A percentile compares a stretch with the other conserved stretches of the same genome.
phyloP scores from a whole-genome alignment of 257 asterid species.

The Anisodus acutangulus region DNA sequence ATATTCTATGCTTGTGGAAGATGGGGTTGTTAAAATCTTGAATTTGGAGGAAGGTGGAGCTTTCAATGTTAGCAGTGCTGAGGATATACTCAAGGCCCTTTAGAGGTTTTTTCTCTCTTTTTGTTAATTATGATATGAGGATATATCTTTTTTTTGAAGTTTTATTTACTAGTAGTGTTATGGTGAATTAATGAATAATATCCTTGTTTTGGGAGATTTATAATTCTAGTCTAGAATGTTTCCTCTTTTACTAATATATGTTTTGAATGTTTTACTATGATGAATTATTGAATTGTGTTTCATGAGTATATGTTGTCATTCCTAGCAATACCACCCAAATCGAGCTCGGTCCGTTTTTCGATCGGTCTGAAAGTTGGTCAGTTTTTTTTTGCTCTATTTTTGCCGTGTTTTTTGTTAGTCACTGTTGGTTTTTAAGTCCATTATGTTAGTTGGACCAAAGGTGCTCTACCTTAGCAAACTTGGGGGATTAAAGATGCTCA shows the following conservation, averaged over 20 bases:
- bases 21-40: conserved; percentile 34
- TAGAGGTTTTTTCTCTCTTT: not conserved
- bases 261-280: not conserved
- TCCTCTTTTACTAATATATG: no score
- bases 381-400: no score
- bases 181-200: not conserved
- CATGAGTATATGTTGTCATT: no score
- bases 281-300: not conserved
- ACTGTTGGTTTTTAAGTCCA: no score
- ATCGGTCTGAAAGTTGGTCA: no score
- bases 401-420: no score
- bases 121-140: no score
- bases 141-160: no score
- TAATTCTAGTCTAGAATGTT: not conserved
- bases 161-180: not conserved
- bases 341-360: not conserved
- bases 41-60: conserved; percentile 90
- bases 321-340: not conserved
- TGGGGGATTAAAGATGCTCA: no score
- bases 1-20: conserved; percentile 23
- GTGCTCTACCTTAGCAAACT: no score
- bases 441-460: no score
- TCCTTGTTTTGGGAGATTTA: no score
- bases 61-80: conserved; percentile 91
- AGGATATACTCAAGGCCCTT: conserved; percentile 76